phyloP scores from a whole-genome alignment of 208 protist species.

The Leishmania braziliensis region DNA sequence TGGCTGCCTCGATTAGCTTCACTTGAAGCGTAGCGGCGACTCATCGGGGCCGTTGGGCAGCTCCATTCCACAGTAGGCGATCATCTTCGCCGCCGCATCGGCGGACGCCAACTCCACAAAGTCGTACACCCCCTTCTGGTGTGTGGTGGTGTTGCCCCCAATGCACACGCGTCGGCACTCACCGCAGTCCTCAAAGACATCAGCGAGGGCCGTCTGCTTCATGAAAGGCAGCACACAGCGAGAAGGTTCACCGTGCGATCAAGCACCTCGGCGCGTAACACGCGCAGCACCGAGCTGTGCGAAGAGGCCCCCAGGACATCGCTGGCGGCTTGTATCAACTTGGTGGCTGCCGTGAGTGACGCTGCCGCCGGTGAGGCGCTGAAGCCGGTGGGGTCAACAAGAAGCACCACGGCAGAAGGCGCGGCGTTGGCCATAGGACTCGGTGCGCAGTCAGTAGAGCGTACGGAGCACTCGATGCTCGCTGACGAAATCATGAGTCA shows the following conservation, averaged over 20 bases:
- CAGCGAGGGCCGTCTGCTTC: conserved; percentile 49
- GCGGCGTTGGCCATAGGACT: background rate
- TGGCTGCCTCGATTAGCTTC: conserved; percentile 49
- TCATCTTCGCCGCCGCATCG: conserved; percentile 36
- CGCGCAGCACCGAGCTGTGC: conserved; percentile 10
- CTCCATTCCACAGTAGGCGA: conserved; percentile 49
- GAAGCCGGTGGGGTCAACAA: background rate
- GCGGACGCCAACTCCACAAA: conserved; percentile 61
- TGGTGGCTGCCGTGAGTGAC: conserved; percentile 4
- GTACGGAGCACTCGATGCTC: background rate
- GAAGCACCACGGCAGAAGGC: background rate
- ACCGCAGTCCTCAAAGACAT: conserved; percentile 46
- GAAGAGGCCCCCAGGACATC: conserved; percentile 10
- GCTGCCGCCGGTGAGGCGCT: background rate
- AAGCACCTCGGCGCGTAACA: conserved; percentile 29
- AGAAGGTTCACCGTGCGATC: conserved; percentile 59
- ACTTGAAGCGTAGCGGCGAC: conserved; percentile 64
- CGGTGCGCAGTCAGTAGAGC: background rate
- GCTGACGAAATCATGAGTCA: background rate
- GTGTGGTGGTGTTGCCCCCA: conserved; percentile 43
- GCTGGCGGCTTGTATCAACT: background rate
- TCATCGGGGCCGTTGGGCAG: conserved; percentile 41
- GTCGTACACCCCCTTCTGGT: conserved; percentile 66
- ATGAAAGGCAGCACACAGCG: conserved; percentile 51
- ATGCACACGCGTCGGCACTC: conserved; percentile 49